Base-by-base conservation (phyloP, 2,329 filamentous ascomycete species). In the Penicillium sp. region DNA sequence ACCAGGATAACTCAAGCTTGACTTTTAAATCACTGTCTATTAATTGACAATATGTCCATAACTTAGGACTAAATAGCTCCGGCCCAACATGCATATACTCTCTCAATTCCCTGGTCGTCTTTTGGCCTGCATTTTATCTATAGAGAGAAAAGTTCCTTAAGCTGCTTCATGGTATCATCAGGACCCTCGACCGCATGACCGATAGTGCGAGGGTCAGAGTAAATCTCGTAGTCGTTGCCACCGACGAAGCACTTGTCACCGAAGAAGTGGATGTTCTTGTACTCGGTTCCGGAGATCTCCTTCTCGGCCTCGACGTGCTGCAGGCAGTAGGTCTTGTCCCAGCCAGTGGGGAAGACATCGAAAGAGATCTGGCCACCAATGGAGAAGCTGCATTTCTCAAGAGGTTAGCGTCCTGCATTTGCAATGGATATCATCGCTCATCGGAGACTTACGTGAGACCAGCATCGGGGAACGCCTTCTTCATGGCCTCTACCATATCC, bases 261-360 rank as follows among this genome's bases (percentile, higher is more conserved):
- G 63, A 97, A 98, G 80, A 97, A 97, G 77, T 97, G 93, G 59
- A 97, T 86, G 36, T 81, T 91, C 58, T 82, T 87, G 77, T 91
- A 97, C 20, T 83, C 74, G 40, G 70, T 57, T 4, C 73, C 73
- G 6, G 68, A 67, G 54, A 94, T 75, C 52, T 85, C 84, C 62
- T 81, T 84, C 69, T 96, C 90, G 54, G 79, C 79, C 74, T 93
- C 88, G 52, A 97, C 76, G 71, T 96, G 90, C 60, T 81, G 77
- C 58, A 97, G 77, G 75, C 90, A 96, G 79, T 95, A 98, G 8
- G 88, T 95, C 83, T 97, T 98, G 75, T 98, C 93, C 93, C 93
- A 98, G 64, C 93, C 93, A 2, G 77, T 81, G 55, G 93, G 93
- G 79, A 98, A 98, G 62, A 97, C 87, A 67, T 98, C 93, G 70